phyloP scores from a whole-genome alignment of 106 monocot genomes.

The Posidonia australis region DNA sequence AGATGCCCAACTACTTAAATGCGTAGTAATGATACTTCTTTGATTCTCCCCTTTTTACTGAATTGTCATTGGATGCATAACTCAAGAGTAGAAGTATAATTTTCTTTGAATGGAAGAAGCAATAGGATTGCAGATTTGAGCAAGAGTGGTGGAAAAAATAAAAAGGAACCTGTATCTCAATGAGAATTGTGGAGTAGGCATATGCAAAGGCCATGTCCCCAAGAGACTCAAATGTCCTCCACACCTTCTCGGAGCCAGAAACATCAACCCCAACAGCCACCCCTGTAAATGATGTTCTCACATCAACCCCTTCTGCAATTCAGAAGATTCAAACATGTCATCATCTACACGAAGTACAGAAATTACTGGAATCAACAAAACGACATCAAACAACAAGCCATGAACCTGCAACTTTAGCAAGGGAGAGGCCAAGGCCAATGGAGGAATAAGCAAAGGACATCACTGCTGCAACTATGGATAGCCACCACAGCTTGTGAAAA shows the following conservation, averaged over 20 bases:
- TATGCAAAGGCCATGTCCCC: slow-evolving; percentile 83
- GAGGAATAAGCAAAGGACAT: slow-evolving; percentile 69
- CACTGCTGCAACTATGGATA: slow-evolving; percentile 68
- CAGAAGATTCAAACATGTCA: background rate
- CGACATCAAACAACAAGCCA: background rate
- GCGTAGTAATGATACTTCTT: no score
- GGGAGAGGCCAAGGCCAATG: slow-evolving; percentile 82
- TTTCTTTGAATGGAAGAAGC: no score
- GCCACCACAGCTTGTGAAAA: slow-evolving; percentile 79
- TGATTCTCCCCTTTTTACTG: no score
- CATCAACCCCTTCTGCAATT: slow-evolving; percentile 23
- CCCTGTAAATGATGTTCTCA: slow-evolving; percentile 43
- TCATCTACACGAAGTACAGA: no score
- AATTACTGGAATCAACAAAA: background rate
- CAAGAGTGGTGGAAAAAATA: background rate
- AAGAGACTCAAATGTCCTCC: slow-evolving; percentile 65
- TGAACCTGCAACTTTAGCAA: slow-evolving; percentile 70
- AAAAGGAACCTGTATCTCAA: slow-evolving; percentile 65
- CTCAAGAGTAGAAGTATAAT: no score
- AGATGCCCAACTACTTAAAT: no score
- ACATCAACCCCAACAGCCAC: slow-evolving; percentile 63
- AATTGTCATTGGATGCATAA: no score
- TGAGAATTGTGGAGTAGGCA: slow-evolving; percentile 51
- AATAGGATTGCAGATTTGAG: no score
- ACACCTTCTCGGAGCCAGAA: slow-evolving; percentile 48